phyloP scores from a whole-genome alignment of 495 filamentous ascomycete species.

The Penicillium macrosclerotiorum region DNA sequence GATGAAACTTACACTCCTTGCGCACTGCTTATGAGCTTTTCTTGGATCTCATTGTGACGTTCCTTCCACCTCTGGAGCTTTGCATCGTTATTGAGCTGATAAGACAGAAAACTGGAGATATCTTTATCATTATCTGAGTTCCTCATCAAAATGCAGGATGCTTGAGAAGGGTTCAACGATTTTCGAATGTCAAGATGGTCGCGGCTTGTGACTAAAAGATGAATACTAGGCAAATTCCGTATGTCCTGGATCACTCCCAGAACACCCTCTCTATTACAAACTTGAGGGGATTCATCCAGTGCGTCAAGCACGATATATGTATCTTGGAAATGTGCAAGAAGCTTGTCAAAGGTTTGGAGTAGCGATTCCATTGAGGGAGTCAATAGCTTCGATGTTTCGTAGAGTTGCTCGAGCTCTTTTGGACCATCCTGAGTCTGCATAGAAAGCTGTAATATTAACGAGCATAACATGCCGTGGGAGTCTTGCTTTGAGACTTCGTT shows the following conservation, averaged over 20 bases:
- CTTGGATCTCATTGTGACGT: background rate
- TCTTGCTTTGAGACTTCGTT: slow-evolving; percentile 31
- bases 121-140: background rate
- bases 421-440: slow-evolving; percentile 21
- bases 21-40: background rate
- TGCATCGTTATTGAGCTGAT: background rate
- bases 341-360: background rate
- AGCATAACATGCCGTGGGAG: slow-evolving; percentile 29
- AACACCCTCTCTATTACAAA: background rate
- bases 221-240: background rate
- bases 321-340: background rate
- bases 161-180: background rate
- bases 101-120: background rate
- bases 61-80: background rate
- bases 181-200: background rate
- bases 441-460: slow-evolving; percentile 36
- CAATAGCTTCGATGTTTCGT: no score
- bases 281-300: background rate
- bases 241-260: background rate
- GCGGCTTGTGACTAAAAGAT: background rate
- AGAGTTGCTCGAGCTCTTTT: slow-evolving; percentile 14
- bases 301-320: background rate
- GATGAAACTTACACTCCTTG: background rate
- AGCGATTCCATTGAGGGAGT: no score
- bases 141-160: background rate